phyloP scores from a whole-genome alignment of 306 rosid genomes.

The Trifolium subterraneum region DNA sequence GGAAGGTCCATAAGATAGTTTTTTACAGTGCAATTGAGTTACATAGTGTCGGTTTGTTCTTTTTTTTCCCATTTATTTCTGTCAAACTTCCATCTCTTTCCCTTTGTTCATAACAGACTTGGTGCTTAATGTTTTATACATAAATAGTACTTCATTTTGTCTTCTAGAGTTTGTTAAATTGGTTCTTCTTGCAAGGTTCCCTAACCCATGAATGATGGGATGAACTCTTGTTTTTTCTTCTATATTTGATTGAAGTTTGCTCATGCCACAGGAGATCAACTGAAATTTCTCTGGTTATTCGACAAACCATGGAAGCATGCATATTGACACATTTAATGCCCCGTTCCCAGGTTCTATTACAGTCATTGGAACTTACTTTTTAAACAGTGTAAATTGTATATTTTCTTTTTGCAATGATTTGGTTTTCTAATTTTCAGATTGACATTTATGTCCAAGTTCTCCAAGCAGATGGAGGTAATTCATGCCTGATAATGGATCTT shows the following conservation, averaged over 20 bases:
- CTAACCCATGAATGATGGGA: slow-evolving; percentile 19
- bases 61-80: not conserved
- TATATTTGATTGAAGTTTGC: slow-evolving; percentile 36
- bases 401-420: slow-evolving; percentile 35
- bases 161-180: slow-evolving; percentile 30
- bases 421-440: slow-evolving; percentile 57
- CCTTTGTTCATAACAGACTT: not conserved
- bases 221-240: slow-evolving; percentile 13
- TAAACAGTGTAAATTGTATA: not conserved
- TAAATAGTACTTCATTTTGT: not conserved
- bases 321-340: slow-evolving; percentile 89
- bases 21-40: no score
- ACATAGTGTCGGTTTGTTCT: not conserved
- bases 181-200: slow-evolving; percentile 20
- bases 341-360: slow-evolving; percentile 74
- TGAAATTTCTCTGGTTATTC: slow-evolving; percentile 87
- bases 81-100: not conserved
- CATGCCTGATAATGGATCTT: slow-evolving; percentile 26
- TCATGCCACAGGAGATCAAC: slow-evolving; percentile 74
- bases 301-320: slow-evolving; percentile 89
- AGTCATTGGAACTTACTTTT: slow-evolving; percentile 38
- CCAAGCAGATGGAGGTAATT: slow-evolving; percentile 93
- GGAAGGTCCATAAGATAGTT: no score
- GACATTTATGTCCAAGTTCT: slow-evolving; percentile 94
- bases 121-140: slow-evolving; percentile 1